Conservation (phyloP, 1,284 basidiomycete species). For the Psilocybe mexicana region DNA sequence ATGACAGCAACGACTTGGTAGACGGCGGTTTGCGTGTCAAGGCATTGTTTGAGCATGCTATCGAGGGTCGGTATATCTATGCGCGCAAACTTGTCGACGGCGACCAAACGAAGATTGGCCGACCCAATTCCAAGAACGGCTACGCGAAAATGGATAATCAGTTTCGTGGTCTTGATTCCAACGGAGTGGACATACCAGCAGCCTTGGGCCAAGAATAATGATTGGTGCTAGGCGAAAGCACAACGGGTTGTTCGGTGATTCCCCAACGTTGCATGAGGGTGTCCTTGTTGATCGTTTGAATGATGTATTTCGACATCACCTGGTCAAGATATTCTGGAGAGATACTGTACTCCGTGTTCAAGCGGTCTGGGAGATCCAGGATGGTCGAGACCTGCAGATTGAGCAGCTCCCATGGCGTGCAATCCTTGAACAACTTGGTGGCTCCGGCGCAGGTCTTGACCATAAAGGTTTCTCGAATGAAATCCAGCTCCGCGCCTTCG, state of each 20-base stretch:
- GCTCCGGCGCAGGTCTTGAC: constrained; percentile 14
- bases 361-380: constrained; percentile 24
- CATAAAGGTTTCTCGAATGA: constrained; percentile 21
- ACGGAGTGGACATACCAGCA: constrained; percentile 32
- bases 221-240: constrained; percentile 34
- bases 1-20: constrained; percentile 46
- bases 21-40: constrained; percentile 34
- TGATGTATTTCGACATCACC: constrained; percentile 28
- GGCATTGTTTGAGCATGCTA: constrained; percentile 31
- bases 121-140: constrained; percentile 46
- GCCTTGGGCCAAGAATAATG: constrained; percentile 54
- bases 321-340: constrained; percentile 20
- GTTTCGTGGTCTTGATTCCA: neutral
- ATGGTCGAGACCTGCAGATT: constrained; percentile 24
- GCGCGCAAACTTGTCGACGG: constrained; percentile 39
- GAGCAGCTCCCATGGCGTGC: constrained; percentile 27
- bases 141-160: constrained; percentile 17
- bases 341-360: constrained; percentile 24
- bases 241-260: neutral
- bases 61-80: constrained; percentile 34
- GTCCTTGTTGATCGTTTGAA: constrained; percentile 39
- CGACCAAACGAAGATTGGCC: constrained; percentile 36
- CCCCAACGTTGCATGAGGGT: constrained; percentile 5
- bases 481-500: constrained; percentile 15
- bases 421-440: constrained; percentile 17